These are phyloP conservation scores for Boletus tylopilopsis DNA, from an alignment of 768 basidiomycete genomes.

Conservation along the genomic window DNA sequence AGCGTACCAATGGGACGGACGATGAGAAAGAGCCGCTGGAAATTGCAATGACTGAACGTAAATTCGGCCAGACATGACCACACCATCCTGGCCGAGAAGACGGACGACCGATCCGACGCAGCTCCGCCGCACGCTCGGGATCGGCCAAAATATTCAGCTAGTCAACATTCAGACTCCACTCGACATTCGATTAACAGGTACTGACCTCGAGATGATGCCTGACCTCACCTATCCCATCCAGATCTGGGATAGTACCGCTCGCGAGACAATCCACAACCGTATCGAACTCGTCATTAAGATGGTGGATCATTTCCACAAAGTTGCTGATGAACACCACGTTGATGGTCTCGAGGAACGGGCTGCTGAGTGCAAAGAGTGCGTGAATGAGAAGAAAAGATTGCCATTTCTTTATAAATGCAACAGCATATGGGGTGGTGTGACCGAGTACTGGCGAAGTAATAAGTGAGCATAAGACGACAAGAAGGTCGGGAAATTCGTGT, in stretches of 20 bases:
- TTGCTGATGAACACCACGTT: conserved; percentile 2
- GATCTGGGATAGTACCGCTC: conserved; percentile 6
- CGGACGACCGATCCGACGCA: conserved; percentile 12
- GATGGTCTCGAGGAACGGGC: conserved; percentile 2
- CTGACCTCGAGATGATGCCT: neutral
- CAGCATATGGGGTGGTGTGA: conserved; percentile 1
- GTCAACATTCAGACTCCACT: neutral
- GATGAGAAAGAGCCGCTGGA: conserved; percentile 13
- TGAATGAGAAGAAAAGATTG: conserved; percentile 10
- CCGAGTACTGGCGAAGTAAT: conserved; percentile 3
- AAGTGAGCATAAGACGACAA: neutral
- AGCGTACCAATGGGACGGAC: conserved; percentile 9
- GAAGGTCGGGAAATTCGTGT: neutral
- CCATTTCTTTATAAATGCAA: conserved; percentile 5
- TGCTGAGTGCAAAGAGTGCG: conserved; percentile 3
- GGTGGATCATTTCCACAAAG: conserved; percentile 9
- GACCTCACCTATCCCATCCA: neutral
- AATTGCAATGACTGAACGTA: conserved; percentile 1
- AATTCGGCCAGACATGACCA: conserved; percentile 10
- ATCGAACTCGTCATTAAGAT: conserved; percentile 8
- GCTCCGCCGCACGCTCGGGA: conserved; percentile 7
- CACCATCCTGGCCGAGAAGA: conserved; percentile 13
- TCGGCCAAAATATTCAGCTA: conserved; percentile 4
- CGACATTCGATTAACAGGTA: neutral
- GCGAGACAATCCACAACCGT: conserved; percentile 11